Conservation (phyloP, 495 filamentous ascomycete genomes). For the Apodospora peruviana region DNA sequence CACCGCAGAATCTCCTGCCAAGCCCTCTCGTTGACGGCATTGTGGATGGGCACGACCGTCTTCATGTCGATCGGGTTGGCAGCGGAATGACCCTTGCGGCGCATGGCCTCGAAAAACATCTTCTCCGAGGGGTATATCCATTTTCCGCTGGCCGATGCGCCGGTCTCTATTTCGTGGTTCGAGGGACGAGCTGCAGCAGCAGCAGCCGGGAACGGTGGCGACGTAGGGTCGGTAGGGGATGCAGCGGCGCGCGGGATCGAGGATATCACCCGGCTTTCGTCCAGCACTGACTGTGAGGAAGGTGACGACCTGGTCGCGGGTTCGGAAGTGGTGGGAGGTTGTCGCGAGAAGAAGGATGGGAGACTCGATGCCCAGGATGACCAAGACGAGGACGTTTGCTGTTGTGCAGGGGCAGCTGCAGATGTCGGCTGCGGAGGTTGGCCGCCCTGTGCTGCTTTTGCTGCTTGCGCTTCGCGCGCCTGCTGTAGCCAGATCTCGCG, state of each 20-base stretch:
- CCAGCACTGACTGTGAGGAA: constrained; percentile 17
- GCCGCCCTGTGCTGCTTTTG: not conserved
- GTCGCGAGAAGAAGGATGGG: constrained; percentile 16
- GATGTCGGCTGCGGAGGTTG: constrained; percentile 13
- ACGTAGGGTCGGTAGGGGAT: constrained; percentile 64
- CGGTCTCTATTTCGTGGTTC: constrained; percentile 69
- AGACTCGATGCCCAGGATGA: constrained; percentile 16
- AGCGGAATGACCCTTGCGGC: constrained; percentile 62
- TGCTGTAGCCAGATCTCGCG: constrained; percentile 72
- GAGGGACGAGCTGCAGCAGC: constrained; percentile 47
- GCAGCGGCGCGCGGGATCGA: constrained; percentile 59
- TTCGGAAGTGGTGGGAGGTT: constrained; percentile 7
- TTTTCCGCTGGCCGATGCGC: constrained; percentile 66
- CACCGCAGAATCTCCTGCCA: constrained; percentile 80
- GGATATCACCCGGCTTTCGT: constrained; percentile 26
- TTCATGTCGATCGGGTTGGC: constrained; percentile 66
- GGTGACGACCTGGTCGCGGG: constrained; percentile 17
- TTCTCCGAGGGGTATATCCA: constrained; percentile 97
- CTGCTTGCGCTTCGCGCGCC: constrained; percentile 22
- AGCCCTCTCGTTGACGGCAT: constrained; percentile 89
- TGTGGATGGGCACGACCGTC: constrained; percentile 93
- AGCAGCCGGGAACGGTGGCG: too few relatives aligned
- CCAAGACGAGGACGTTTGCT: constrained; percentile 15
- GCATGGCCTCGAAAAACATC: constrained; percentile 94
- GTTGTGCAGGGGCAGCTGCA: constrained; percentile 4